Evolutionary conservation across 495 filamentous ascomycete genomes (phyloP), one percentile per base, ranked within the genome.

Genomic region (Xylaria curta): DNA sequence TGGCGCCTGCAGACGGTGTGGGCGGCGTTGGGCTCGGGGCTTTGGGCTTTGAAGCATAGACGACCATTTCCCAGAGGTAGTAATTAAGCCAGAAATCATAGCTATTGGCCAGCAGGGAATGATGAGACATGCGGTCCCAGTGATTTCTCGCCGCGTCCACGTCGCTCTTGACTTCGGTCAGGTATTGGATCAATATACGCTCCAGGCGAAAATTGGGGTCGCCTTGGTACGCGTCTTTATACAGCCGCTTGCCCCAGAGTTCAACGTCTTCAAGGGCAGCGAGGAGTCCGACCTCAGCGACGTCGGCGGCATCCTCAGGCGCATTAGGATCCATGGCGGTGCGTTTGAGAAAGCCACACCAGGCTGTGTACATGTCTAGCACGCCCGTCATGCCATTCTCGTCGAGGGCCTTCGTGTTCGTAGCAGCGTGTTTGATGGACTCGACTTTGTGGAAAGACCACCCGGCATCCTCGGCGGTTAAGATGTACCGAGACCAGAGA

Each of bases 31-130:
- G 84, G 66, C 83, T 87, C 40, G 80, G 78, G n/a, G 73, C 73
- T 66, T 81, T 83, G 65, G 72, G 76, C 70, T 77, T 81, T 8
- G 81, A 78, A 7, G 85, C 76, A 61, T 84, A 85, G 19, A 82
- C 80, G 62, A 91, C 86, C 85, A 98, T 89, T 79, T 97, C 96
- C 93, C 94, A 99, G 51, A 89, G 81, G 79, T 97, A 97, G 78
- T 92, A 97, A 47, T 90, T 88, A 40, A 94, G 87, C 96, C 96
- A 99, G 76, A 98, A 98, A 75, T 97, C 93, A 75, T 93, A 93
- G 75, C 90, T 94, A 72, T 92, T 86, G 24, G 89, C 90, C 46
- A 92, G 89, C 17, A 89, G 85, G 26, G 86, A 76, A 33, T 81
- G 76, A 12, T 53, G 69, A 3, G 91, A 86, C 47, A 99, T 85